Percentiles rank a stretch among this genome's conserved stretches.
These are phyloP conservation scores for Corylus heterophylla DNA, from an alignment of 306 rosid species.

Conservation along the genomic window DNA sequence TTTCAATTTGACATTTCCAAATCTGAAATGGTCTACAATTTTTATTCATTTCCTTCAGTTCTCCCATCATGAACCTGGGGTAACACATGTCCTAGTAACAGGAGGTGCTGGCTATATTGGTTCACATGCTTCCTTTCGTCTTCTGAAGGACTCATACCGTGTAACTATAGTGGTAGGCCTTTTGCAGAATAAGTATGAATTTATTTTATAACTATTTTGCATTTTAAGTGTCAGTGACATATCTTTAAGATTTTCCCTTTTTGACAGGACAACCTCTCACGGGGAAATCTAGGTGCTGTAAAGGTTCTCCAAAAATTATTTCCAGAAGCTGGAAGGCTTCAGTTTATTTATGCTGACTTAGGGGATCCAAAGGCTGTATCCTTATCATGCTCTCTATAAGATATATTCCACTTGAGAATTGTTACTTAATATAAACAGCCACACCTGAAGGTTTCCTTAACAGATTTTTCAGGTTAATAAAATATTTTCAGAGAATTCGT, in stretches of 20 bases:
- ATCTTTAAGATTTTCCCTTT: slow-evolving; percentile 17
- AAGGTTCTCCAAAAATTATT: slow-evolving; percentile 77
- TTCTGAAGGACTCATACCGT: slow-evolving; percentile 72
- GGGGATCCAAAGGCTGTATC: slow-evolving; percentile 87
- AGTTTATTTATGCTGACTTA: slow-evolving; percentile 89
- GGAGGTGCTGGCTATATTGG: slow-evolving; percentile 99
- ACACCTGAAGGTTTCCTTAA: slow-evolving; percentile 48
- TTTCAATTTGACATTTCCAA: background rate
- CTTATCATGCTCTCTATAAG: slow-evolving; percentile 34
- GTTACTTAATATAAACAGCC: slow-evolving; percentile 1
- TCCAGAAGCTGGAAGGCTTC: slow-evolving; percentile 95
- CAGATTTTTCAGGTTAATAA: slow-evolving; percentile 70
- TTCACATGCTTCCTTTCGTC: slow-evolving; percentile 86
- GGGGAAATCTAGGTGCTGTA: slow-evolving; percentile 93
- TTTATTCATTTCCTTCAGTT: slow-evolving; percentile 55
- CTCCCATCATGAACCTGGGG: slow-evolving; percentile 66
- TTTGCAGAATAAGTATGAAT: background rate
- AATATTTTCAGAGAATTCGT: slow-evolving; percentile 86
- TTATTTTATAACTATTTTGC: background rate
- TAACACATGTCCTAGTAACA: slow-evolving; percentile 88
- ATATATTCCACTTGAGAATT: slow-evolving; percentile 17
- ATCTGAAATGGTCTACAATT: background rate
- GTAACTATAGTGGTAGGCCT: slow-evolving; percentile 91
- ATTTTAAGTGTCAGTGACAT: slow-evolving; percentile 11
- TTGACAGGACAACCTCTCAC: slow-evolving; percentile 80